Conservation (phyloP, 2,329 filamentous ascomycete species). For the Trichoderma citrinoviride region DNA sequence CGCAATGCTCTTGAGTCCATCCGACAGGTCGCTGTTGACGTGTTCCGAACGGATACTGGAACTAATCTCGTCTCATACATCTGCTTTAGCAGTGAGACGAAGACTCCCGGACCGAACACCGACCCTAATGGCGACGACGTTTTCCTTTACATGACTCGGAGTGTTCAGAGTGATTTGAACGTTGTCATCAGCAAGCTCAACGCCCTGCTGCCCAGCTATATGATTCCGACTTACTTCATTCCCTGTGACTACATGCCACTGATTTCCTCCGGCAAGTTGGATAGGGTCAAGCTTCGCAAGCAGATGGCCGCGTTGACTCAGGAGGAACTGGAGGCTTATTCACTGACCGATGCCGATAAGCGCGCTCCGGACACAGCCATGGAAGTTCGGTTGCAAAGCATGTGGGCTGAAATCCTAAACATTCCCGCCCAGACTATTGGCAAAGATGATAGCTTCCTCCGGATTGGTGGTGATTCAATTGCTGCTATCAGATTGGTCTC, state of each 20-base stretch:
- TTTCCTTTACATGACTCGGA: neutral
- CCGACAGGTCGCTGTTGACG: conserved; percentile 16
- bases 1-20: neutral
- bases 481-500: conserved; percentile 17
- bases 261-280: conserved; percentile 18
- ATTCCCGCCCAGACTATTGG: conserved; percentile 17
- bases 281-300: conserved; percentile 7
- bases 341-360: conserved; percentile 6
- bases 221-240: conserved; percentile 18
- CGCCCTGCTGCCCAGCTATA: conserved; percentile 12
- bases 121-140: neutral
- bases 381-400: conserved; percentile 14
- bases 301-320: neutral
- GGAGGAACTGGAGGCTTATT: conserved; percentile 13
- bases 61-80: conserved; percentile 16
- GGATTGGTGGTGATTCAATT: conserved; percentile 23
- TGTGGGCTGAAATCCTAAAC: conserved; percentile 19
- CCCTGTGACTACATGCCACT: conserved; percentile 19
- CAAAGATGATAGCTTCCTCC: conserved; percentile 21
- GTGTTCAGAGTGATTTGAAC: neutral
- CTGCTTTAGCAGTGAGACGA: conserved; percentile 5
- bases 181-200: neutral
- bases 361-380: conserved; percentile 11
- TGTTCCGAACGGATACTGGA: neutral
- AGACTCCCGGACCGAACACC: neutral